Evolutionary conservation across 139 green algal species (phyloP).

Genomic region (Chlamydomonas urium): DNA sequence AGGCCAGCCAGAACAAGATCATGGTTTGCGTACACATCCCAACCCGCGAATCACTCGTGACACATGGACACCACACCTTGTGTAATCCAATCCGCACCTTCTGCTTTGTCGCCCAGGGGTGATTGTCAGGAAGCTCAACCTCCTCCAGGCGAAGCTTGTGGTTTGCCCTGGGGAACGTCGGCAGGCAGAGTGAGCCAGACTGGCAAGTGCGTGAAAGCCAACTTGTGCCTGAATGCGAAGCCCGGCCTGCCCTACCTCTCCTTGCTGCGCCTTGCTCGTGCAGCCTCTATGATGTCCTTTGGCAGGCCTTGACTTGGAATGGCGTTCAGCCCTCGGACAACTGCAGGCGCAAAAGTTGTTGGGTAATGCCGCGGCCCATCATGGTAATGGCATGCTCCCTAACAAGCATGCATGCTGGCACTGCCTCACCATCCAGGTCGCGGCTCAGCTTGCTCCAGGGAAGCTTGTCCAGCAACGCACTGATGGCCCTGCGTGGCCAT

Average conservation of each 20-base stretch:
- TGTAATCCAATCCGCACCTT: neutral
- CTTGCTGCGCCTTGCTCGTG: conserved; percentile 11
- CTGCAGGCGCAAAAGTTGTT: neutral
- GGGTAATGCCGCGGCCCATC: neutral
- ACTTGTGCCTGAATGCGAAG: too few relatives aligned
- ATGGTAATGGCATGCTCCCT: neutral
- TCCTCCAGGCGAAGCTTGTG: conserved; percentile 55
- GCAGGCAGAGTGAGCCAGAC: too few relatives aligned
- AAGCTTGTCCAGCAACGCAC: neutral
- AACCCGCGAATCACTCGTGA: too few relatives aligned
- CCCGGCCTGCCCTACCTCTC: conserved; percentile 3
- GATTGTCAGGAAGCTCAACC: conserved; percentile 76
- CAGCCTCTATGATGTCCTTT: neutral
- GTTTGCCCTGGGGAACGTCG: conserved; percentile 47
- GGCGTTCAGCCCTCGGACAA: neutral
- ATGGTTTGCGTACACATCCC: too few relatives aligned
- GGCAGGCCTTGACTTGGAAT: neutral
- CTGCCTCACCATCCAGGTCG: conserved; percentile 1
- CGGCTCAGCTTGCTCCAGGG: conserved; percentile 11
- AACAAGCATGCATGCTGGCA: neutral
- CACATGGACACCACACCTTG: too few relatives aligned
- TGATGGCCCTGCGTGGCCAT: neutral
- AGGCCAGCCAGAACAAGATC: too few relatives aligned
- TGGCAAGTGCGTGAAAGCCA: too few relatives aligned
- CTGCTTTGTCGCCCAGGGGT: conserved; percentile 69